Conservation (phyloP, 2,329 filamentous ascomycete genomes). For the Cytospora chrysosperma region DNA sequence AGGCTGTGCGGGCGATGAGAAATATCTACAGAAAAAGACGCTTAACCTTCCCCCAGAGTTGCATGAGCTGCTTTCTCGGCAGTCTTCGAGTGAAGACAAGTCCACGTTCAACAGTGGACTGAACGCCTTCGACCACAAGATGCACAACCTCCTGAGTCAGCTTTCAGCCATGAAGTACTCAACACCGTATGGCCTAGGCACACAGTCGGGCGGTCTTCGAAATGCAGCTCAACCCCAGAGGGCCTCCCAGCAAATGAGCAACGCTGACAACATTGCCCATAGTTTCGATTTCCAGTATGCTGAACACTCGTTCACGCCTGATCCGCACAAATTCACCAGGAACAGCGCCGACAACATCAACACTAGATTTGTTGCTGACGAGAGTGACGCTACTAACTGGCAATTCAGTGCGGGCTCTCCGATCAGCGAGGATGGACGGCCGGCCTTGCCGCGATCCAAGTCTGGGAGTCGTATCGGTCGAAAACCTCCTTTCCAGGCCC, state of each 20-base stretch:
- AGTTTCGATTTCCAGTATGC: slow-evolving; percentile 54
- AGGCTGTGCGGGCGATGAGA: slow-evolving; percentile 15
- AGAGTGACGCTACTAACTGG: slow-evolving; percentile 42
- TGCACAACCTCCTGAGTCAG: slow-evolving; percentile 26
- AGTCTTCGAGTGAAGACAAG: slow-evolving; percentile 32
- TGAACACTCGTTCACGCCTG: slow-evolving; percentile 42
- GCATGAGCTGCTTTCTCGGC: background rate
- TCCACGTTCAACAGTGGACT: slow-evolving; percentile 20
- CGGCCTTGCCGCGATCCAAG: slow-evolving; percentile 38
- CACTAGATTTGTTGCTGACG: slow-evolving; percentile 56
- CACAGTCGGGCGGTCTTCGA: slow-evolving; percentile 16
- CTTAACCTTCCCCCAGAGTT: slow-evolving; percentile 7
- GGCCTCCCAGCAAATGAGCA: slow-evolving; percentile 35
- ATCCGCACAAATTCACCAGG: slow-evolving; percentile 44
- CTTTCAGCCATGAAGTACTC: slow-evolving; percentile 18
- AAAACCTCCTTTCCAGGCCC: slow-evolving; percentile 38
- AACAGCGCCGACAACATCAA: slow-evolving; percentile 61
- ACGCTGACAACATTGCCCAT: slow-evolving; percentile 29
- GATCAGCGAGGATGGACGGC: slow-evolving; percentile 29
- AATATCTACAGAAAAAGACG: slow-evolving; percentile 6
- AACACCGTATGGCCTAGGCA: background rate
- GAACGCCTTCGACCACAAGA: slow-evolving; percentile 28
- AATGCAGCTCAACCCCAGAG: slow-evolving; percentile 15
- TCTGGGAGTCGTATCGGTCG: slow-evolving; percentile 42
- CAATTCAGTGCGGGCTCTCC: slow-evolving; percentile 51